Evolutionary conservation across 371 early-diverging fungal genomes (phyloP).

Genomic region (Blyttiomyces sp.): DNA sequence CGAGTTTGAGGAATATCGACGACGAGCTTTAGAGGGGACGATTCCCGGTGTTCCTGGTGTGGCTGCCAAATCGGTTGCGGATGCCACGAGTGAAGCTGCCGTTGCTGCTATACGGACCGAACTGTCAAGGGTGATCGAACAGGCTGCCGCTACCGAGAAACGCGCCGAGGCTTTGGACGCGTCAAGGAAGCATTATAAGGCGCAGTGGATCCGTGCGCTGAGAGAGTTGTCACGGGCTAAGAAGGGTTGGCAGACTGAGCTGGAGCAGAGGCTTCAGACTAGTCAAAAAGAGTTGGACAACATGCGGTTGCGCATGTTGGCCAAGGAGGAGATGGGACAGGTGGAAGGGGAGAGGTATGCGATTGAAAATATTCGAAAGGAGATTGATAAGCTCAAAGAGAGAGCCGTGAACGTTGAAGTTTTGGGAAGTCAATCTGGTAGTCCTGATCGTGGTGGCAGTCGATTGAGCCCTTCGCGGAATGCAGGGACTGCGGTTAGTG

Average conservation of each 20-base stretch:
- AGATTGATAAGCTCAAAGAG: conserved; percentile 5
- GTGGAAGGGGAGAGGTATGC: conserved; percentile 6
- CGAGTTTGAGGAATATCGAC: conserved; percentile 16
- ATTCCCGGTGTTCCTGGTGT: background rate
- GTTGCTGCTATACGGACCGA: conserved; percentile 11
- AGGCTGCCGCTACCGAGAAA: conserved; percentile 9
- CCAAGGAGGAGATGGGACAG: conserved; percentile 16
- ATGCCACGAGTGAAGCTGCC: conserved; percentile 10
- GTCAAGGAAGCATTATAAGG: conserved; percentile 47
- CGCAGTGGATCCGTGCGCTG: conserved; percentile 29
- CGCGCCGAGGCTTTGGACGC: conserved; percentile 12
- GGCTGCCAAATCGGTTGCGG: background rate
- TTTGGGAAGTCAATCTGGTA: background rate
- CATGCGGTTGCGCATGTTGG: conserved; percentile 15
- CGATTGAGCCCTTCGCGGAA: background rate
- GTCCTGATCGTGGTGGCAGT: background rate
- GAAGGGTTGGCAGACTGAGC: conserved; percentile 13
- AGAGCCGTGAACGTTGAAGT: background rate
- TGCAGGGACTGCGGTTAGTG: background rate
- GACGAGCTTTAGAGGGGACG: conserved; percentile 2
- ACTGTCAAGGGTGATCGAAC: conserved; percentile 9
- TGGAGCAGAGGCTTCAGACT: conserved; percentile 7
- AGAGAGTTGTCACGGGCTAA: conserved; percentile 17
- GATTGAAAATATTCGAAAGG: conserved; percentile 3
- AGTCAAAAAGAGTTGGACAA: conserved; percentile 13